phyloP scores from a whole-genome alignment of 805 yeast genomes.

The Candida maesae region DNA sequence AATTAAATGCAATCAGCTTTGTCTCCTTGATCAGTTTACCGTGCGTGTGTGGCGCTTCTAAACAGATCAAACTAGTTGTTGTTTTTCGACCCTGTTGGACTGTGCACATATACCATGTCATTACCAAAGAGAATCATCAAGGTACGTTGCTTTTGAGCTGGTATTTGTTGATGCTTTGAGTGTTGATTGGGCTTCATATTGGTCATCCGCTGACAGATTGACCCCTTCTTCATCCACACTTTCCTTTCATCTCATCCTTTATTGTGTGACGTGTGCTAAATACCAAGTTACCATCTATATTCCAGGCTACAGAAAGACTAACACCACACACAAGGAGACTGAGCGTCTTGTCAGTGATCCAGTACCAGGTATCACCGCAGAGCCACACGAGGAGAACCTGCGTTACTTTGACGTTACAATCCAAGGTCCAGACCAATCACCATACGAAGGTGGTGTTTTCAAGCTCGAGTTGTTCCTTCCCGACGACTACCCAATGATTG shows the following conservation, averaged over 20 bases:
- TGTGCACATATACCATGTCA: conserved; percentile 6
- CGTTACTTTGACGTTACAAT: conserved; percentile 90
- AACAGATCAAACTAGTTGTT: too few relatives aligned
- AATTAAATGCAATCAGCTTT: too few relatives aligned
- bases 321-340: conserved; percentile 57
- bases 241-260: too few relatives aligned
- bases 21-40: too few relatives aligned
- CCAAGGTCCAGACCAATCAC: conserved; percentile 88
- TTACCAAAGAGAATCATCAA: conserved; percentile 91
- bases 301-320: not conserved
- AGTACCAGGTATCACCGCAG: conserved; percentile 92
- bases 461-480: conserved; percentile 85
- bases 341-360: conserved; percentile 91
- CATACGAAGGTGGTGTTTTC: conserved; percentile 84
- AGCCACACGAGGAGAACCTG: conserved; percentile 90
- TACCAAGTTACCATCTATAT: not conserved
- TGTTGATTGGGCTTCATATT: too few relatives aligned
- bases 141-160: conserved; percentile 48
- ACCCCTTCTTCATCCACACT: too few relatives aligned
- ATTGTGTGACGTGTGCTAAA: not conserved
- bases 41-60: too few relatives aligned
- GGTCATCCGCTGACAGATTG: too few relatives aligned
- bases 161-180: too few relatives aligned
- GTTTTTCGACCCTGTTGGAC: too few relatives aligned
- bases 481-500: conserved; percentile 97